Evolutionary conservation across 1,284 basidiomycete species (phyloP), one percentile per base, ranked within the genome.

Genomic region (Rhodotorula sp.): DNA sequence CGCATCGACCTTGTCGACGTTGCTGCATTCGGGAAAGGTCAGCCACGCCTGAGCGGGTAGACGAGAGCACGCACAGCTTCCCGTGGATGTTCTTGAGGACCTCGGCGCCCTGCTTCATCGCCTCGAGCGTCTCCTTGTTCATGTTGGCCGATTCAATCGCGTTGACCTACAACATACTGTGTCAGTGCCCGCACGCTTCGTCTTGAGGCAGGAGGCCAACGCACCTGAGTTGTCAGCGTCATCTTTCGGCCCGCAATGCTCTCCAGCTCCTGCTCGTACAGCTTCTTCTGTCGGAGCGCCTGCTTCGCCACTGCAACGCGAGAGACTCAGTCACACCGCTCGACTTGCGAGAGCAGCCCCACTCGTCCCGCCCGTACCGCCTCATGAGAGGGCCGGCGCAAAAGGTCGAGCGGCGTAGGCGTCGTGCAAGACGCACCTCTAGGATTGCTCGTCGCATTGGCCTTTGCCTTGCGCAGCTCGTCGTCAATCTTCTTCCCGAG

Each of bases 111-210:
- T 92, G 91, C 88, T 94, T 94, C 93, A 99, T 98, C 37, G 92
- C 94, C 37, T 87, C 84, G 91, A 99, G 94, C 40, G 94, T 98
- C 85, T 98, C 94, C 78, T 92, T 89, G 81, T 99, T 99, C 82
- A 99, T 87, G 83, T 98, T 99, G 59, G 96, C 96, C 28, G 91
- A 93, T 82, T 99, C 96, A 67, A 99, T 87, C 44, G 95, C 95
- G 81, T 96, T 95, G 72, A 99, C 84, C 83, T 84, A 72, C 8
- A 22, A 8, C 0, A 11, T 5, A 44, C 28, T n/a, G 15, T 8
- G 61, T 70, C 59, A 65, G 59, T 28, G 16, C 4, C n/a, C 8
- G 28, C 3, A 22, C 3, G 9, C 15, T 13, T 20, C 8, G 34
- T 13, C 1, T 47, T 9, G 34, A 34, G 34, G 53, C 10, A 18